phyloP scores from a whole-genome alignment of 1,284 basidiomycete genomes.

The Clitocybe nebularis region DNA sequence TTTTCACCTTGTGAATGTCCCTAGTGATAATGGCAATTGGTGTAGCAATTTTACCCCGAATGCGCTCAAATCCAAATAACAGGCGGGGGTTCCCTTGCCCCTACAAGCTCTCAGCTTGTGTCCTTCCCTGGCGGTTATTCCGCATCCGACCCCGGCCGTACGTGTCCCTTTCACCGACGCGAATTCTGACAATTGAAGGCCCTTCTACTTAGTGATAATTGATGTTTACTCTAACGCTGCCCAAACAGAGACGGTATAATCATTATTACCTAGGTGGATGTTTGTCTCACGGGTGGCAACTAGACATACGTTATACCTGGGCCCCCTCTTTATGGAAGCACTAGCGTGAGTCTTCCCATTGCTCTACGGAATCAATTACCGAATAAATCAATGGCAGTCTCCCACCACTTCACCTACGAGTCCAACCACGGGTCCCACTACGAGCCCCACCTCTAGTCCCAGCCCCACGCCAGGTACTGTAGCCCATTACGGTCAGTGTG shows the following conservation, averaged over 20 bases:
- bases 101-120: conserved; percentile 42
- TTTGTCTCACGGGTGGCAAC: neutral
- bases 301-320: conserved; percentile 16
- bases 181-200: neutral
- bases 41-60: conserved; percentile 53
- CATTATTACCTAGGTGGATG: neutral
- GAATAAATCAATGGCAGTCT: neutral
- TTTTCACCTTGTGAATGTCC: conserved; percentile 2
- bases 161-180: conserved; percentile 9
- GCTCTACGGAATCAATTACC: neutral
- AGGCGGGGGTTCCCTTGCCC: conserved; percentile 40
- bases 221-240: conserved; percentile 40
- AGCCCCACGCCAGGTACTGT: conserved; percentile 24
- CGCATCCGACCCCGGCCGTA: conserved; percentile 41
- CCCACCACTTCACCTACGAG: conserved; percentile 9
- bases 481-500: conserved; percentile 40
- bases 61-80: conserved; percentile 52
- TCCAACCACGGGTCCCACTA: conserved; percentile 17
- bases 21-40: neutral
- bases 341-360: neutral
- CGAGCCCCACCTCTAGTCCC: conserved; percentile 19
- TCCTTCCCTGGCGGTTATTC: conserved; percentile 49
- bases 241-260: conserved; percentile 20
- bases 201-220: conserved; percentile 17
- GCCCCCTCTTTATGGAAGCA: conserved; percentile 14